Base-by-base conservation (phyloP, 192 early-diverging fungal species). In the Fimicolochytrium jonesii region DNA sequence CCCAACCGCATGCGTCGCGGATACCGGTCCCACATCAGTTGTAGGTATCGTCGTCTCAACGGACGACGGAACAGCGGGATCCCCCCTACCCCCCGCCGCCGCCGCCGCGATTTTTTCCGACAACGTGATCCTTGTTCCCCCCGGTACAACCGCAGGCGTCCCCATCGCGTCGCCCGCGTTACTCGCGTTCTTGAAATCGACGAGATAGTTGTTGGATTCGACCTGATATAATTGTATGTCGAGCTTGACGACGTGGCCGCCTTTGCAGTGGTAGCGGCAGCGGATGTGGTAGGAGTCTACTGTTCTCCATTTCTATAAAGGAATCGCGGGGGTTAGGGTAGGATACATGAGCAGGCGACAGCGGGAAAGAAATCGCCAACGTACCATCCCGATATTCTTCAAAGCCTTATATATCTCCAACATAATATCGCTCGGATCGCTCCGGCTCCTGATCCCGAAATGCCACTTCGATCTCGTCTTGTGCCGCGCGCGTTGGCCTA, bases 151-250 rank as follows among this genome's bases (percentile, higher is more conserved):
- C n/a, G n/a, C n/a, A n/a, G n/a, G n/a, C n/a, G n/a, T n/a, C n/a
- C n/a, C n/a, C n/a, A n/a, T n/a, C n/a, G n/a, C n/a, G n/a, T n/a
- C n/a, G n/a, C n/a, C n/a, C 37, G 64, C 39, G 46, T 23, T 23
- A 4, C 74, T 72, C 11, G 75, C 77, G 53, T 92, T 89, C 70
- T 95, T 95, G 61, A 99, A 99, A 67, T 99, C 96, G 0, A 99
- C 94, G 62, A 99, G 73, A 69, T 92, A 97, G 66, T 90, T 95
- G 62, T 91, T 84, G 39, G 69, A 75, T 50, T 99, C 94, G 23
- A 99, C 86, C 67, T 87, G 82, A 75, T 95, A 99, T 39, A 99
- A 76, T 68, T 96, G 94, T 39, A 99, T 78, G 56, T 99, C 96
- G 44, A 99, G 83, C 68, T 97, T 95, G 35, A 98, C 87, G 9